Evolutionary conservation across 257 asterid species (phyloP), one percentile per base, ranked within the genome.

Genomic region (Osmanthus fragrans): DNA sequence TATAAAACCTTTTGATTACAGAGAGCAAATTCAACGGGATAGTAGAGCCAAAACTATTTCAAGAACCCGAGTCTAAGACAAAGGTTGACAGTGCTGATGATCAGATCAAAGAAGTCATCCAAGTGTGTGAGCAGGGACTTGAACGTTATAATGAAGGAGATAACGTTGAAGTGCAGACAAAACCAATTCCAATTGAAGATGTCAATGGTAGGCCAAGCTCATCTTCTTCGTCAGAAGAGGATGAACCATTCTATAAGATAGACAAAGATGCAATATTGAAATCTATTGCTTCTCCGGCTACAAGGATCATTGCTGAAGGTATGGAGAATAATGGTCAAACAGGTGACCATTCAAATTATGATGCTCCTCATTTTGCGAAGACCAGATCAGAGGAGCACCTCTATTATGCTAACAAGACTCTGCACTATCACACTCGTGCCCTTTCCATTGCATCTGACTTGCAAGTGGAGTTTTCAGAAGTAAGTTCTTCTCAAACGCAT

Each of bases 391-490:
- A 86, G 40, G 91, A 84, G 18, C 82, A 73, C 32, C 65, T 80
- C 33, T 77, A 66, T 60, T 85, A 80, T 56, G 76, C 85, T 8
- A 81, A 87, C 36, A 82, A 25, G 64, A 65, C 77, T 2, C 60
- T 65, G 34, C 77, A 37, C 27, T 84, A 33, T n/a, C 97, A 85
- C 76, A 39, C 82, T 11, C 86, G 88, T 40, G 73, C 90, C 66
- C 79, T 82, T 56, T 96, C 98, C n/a, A 86, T 92, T 39, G 97
- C 94, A 76, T 96, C 99, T 8, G 99, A 92, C 76, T 60, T 96
- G 88, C 97, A 93, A 78, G 99, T 96, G 36, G 98, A 96, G 87
- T 89, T 87, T 65, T 89, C 97, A 10, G 96, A 96, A 73, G 63
- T 93, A 21, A 85, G 97, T 72, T 93, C 95, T 2, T 94, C 98